A percentile compares a stretch with the other conserved stretches of the same genome.
phyloP scores from a whole-genome alignment of 2,329 filamentous ascomycete species.

The Rhytidhysteron rufulum region DNA sequence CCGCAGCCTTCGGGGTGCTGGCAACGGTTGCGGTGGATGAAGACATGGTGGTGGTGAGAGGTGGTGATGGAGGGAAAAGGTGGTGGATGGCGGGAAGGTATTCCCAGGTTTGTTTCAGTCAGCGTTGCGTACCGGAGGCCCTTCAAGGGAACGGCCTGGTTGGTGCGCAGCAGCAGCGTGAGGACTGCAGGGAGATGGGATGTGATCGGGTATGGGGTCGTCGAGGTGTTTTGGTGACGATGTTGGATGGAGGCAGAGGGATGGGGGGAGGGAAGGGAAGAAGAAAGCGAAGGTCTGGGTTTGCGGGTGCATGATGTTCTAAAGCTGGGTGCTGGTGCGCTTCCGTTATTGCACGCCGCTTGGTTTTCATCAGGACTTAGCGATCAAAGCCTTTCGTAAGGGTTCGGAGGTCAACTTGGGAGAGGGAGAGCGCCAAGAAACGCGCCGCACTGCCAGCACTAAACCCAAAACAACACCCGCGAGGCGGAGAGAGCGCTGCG shows the following conservation, averaged over 20 bases:
- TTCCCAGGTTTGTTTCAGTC: slow-evolving; percentile 4
- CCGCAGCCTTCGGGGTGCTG: slow-evolving; percentile 26
- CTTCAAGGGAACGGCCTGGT: not conserved
- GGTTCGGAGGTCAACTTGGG: no score
- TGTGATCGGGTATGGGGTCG: not conserved
- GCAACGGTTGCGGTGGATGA: slow-evolving; percentile 11
- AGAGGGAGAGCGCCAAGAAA: no score
- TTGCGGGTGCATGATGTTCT: not conserved
- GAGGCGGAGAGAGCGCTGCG: no score
- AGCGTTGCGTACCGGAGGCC: not conserved
- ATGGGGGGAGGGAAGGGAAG: not conserved
- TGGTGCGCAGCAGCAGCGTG: not conserved
- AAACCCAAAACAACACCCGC: not conserved
- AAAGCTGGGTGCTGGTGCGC: not conserved
- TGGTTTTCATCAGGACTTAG: no score
- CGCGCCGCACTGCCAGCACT: not conserved
- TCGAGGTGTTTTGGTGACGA: not conserved
- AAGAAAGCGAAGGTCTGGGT: slow-evolving; percentile 14
- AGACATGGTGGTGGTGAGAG: slow-evolving; percentile 10
- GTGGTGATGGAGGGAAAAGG: slow-evolving; percentile 7
- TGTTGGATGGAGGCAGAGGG: not conserved
- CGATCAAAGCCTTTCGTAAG: no score
- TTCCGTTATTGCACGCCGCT: not conserved
- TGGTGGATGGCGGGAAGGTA: slow-evolving; percentile 4
- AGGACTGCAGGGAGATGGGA: not conserved